Percentiles rank a stretch among this genome's conserved stretches.
phyloP scores from a whole-genome alignment of 129 eudicot genomes.

The Artemisia argyi region DNA sequence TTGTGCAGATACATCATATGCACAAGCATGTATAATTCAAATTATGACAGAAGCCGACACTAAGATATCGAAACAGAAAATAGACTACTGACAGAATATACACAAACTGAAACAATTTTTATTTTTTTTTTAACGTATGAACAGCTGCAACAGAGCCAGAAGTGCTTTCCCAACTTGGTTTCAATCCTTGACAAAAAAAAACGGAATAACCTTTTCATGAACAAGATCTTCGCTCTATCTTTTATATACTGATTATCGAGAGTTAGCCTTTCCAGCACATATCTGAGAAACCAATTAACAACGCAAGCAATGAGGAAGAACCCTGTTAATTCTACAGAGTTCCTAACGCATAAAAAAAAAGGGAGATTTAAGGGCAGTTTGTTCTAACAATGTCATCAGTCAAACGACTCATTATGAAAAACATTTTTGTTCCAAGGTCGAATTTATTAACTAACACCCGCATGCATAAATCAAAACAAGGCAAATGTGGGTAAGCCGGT shows the following conservation, averaged over 20 bases:
- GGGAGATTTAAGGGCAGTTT: neutral
- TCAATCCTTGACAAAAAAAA: slow-evolving; percentile 17
- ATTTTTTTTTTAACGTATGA: slow-evolving; percentile 9
- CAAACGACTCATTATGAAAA: neutral
- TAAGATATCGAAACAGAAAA: slow-evolving; percentile 16
- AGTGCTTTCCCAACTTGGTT: slow-evolving; percentile 15
- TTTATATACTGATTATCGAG: too few species aligned
- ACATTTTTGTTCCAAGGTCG: neutral
- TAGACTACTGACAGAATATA: slow-evolving; percentile 22
- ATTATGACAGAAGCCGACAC: slow-evolving; percentile 25
- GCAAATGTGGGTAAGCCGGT: neutral
- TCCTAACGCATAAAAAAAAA: neutral
- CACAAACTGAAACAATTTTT: slow-evolving; percentile 16
- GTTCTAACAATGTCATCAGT: neutral
- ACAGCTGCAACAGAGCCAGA: slow-evolving; percentile 29
- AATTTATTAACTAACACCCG: neutral
- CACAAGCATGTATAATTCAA: neutral
- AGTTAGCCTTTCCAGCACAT: neutral
- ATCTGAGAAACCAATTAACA: slow-evolving; percentile 20
- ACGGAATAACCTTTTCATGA: slow-evolving; percentile 15
- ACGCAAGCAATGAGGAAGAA: neutral
- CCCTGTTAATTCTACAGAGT: neutral
- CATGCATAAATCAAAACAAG: neutral
- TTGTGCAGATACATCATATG: slow-evolving; percentile 19
- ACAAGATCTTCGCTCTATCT: slow-evolving; percentile 10